These are phyloP conservation scores for Chlorella vulgaris DNA, from an alignment of 139 green algal species.

Conservation along the genomic window DNA sequence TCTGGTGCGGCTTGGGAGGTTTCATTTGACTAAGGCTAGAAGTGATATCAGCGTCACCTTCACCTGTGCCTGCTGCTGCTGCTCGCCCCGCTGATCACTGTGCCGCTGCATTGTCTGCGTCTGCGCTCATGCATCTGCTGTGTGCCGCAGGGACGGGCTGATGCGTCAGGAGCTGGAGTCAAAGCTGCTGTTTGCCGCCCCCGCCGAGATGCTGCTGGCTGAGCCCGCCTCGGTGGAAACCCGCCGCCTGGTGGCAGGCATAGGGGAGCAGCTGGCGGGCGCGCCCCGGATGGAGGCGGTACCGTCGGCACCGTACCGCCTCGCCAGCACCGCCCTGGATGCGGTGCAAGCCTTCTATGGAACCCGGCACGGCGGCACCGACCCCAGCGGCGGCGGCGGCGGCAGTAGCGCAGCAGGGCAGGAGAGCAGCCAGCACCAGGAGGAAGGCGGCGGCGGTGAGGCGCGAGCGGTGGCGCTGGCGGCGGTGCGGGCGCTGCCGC, in stretches of 20 bases:
- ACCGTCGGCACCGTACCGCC: not conserved
- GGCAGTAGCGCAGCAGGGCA: not conserved
- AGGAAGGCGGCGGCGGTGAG: not conserved
- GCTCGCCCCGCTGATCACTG: no score
- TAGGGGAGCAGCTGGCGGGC: constrained; percentile 16
- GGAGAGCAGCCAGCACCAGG: not conserved
- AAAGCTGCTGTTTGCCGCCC: constrained; percentile 62
- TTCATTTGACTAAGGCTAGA: no score
- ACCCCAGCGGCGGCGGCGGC: not conserved
- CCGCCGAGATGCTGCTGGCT: constrained; percentile 75
- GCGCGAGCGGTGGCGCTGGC: constrained; percentile 29
- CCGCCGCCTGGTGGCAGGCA: constrained; percentile 50
- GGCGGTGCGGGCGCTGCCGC: constrained; percentile 55
- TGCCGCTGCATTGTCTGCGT: no score
- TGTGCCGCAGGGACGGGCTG: constrained; percentile 44
- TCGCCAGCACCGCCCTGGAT: not conserved
- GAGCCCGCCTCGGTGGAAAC: constrained; percentile 47
- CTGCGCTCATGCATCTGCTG: not conserved
- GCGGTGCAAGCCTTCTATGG: constrained; percentile 46
- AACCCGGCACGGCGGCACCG: not conserved
- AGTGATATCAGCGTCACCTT: no score
- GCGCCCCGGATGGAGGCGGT: constrained; percentile 4
- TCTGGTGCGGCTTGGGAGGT: no score
- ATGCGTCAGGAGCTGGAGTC: constrained; percentile 71
- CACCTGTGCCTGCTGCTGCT: no score